Conservation (phyloP, 163 green algal genomes). For the Scenedesmus sp. region DNA sequence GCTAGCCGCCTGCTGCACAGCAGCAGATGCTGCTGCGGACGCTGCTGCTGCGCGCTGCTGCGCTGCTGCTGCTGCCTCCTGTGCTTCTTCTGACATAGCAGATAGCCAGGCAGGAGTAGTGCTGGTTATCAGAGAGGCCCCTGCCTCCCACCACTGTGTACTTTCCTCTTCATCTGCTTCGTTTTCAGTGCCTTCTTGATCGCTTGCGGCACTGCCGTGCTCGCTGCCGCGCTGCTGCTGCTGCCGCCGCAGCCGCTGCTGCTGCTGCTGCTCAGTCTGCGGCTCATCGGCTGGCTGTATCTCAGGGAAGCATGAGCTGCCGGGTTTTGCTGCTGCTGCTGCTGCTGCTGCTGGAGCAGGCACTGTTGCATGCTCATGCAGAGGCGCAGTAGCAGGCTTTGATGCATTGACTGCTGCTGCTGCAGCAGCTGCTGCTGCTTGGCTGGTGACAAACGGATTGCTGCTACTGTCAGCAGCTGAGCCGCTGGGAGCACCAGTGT, state of each 20-base stretch:
- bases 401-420: not conserved
- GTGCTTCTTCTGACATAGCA: slow-evolving; percentile 28
- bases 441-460: too few relatives aligned
- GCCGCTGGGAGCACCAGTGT: not conserved
- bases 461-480: not conserved
- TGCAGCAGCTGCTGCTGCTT: not conserved
- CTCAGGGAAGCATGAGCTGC: not conserved
- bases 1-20: slow-evolving; percentile 46
- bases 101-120: slow-evolving; percentile 25
- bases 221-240: not conserved
- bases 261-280: slow-evolving; percentile 1
- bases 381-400: not conserved
- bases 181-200: not conserved
- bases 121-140: not conserved
- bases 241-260: not conserved
- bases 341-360: not conserved
- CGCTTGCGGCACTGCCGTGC: not conserved
- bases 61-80: slow-evolving; percentile 41
- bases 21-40: slow-evolving; percentile 30
- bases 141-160: not conserved
- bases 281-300: not conserved
- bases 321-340: not conserved
- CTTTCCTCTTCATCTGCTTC: not conserved
- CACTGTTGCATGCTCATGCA: not conserved
- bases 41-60: slow-evolving; percentile 17